Base-by-base conservation (phyloP, 352 stramenopile genomes). In the Phytophthora hybrid region DNA sequence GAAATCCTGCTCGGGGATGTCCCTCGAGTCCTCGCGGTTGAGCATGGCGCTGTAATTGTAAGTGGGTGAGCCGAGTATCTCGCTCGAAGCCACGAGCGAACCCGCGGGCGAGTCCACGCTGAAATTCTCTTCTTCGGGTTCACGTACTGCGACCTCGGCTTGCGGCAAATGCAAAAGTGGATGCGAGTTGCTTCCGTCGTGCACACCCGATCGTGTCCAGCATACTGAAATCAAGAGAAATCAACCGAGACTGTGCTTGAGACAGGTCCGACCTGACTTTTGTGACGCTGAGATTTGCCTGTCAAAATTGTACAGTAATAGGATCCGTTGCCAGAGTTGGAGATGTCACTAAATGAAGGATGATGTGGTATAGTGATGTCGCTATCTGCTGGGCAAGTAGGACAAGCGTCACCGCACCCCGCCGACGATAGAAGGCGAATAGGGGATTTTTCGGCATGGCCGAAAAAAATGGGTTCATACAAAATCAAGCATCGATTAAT, bases 21-120 rank as follows among this genome's bases (percentile, higher is more conserved):
- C 66, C 10, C 59, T 76, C 19, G 74, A 77, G 52, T 78, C 62
- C 29, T 66, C 71, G 47, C 58, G 61, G 66, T 76, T 71, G 16
- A 81, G 52, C 66, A 72, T 76, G 59, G 69, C 60, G 4, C 47
- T 69, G 21, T 59, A 77, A 68, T 73, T 66, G 70, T 69, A 77
- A 66, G 70, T 77, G 56, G 71, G 71, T 8, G 74, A 76, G 61
- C 57, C 62, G 37, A 79, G 63, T 71, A 81, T 76, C 59, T 81
- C 71, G 57, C 60, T 73, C 37, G 74, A 78, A 21, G 70, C 56
- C 39, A 80, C 61, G 26, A 78, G 55, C 47, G 74, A 80, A 11
- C 9, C 37, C 11, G 46, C 57, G 8, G 69, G 57, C 46, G 61
- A 76, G 31, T 78, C 63, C 39, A 64, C 46, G 46, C 59, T 59